Percentiles rank a stretch among this genome's conserved stretches.
Conservation (phyloP, 1,284 basidiomycete species). For the Irpex sp. region DNA sequence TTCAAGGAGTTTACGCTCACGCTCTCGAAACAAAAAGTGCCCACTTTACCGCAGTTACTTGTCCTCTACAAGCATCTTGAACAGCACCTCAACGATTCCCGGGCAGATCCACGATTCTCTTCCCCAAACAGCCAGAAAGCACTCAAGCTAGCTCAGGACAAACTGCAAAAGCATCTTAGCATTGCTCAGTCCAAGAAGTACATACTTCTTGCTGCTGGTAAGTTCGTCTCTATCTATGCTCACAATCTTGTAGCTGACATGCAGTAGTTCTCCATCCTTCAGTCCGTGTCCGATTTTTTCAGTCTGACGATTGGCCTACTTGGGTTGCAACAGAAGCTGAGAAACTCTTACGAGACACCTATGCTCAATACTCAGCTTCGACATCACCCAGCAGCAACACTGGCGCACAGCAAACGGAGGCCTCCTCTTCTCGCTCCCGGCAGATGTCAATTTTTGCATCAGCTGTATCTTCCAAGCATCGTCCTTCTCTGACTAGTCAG, state of each 20-base stretch:
- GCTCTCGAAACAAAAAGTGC: slow-evolving; percentile 6
- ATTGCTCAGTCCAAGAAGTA: slow-evolving; percentile 12
- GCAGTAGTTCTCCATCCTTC: slow-evolving; percentile 18
- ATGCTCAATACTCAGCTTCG: slow-evolving; percentile 2
- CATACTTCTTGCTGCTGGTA: slow-evolving; percentile 18
- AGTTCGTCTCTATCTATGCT: slow-evolving; percentile 1
- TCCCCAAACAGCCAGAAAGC: background rate
- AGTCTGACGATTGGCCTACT: slow-evolving; percentile 10
- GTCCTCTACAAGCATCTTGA: slow-evolving; percentile 14
- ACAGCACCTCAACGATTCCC: slow-evolving; percentile 2
- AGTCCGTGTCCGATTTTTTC: slow-evolving; percentile 15
- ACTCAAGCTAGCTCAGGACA: slow-evolving; percentile 10
- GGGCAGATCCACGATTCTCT: background rate
- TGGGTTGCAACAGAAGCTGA: slow-evolving; percentile 8
- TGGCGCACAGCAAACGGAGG: background rate
- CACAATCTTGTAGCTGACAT: slow-evolving; percentile 8
- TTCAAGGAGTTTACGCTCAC: slow-evolving; percentile 12
- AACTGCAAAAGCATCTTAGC: slow-evolving; percentile 14
- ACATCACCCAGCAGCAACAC: background rate
- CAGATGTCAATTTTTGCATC: background rate
- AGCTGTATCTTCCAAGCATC: background rate
- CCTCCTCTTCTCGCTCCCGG: background rate
- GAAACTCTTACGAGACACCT: slow-evolving; percentile 7
- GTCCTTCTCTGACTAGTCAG: background rate
- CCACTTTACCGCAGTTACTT: slow-evolving; percentile 11